Conservation (phyloP, 1,284 basidiomycete genomes). For the Ceratorhiza oryzae-sativae region DNA sequence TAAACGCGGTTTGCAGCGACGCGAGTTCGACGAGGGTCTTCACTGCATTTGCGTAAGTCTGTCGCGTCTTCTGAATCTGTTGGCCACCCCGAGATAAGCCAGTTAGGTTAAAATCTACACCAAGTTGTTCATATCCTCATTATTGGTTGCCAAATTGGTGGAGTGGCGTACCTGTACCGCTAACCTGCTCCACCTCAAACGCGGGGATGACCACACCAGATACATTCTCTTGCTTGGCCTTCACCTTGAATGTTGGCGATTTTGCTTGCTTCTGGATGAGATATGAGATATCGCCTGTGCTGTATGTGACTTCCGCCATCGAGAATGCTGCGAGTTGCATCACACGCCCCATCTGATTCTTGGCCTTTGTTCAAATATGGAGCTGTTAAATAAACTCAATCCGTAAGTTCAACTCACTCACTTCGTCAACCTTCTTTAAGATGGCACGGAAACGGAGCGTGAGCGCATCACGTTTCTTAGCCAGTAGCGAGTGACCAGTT, state of each 20-base stretch:
- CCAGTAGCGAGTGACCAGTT: conserved; percentile 95
- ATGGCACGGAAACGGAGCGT: conserved; percentile 92
- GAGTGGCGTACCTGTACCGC: conserved; percentile 71
- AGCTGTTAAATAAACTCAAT: conserved; percentile 8
- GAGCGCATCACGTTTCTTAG: conserved; percentile 96
- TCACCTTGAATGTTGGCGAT: conserved; percentile 91
- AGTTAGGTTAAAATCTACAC: conserved; percentile 93
- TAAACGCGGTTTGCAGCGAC: conserved; percentile 96
- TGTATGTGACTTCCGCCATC: conserved; percentile 97
- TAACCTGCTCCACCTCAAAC: conserved; percentile 88
- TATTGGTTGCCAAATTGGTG: neutral
- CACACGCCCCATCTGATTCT: conserved; percentile 98
- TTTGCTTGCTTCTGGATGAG: conserved; percentile 92
- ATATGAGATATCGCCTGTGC: conserved; percentile 97
- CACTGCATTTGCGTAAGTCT: conserved; percentile 96
- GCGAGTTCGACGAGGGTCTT: conserved; percentile 97
- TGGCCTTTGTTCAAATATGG: conserved; percentile 67
- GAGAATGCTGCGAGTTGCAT: conserved; percentile 99
- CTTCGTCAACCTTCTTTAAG: conserved; percentile 92
- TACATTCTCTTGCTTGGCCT: conserved; percentile 97
- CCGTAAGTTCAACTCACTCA: conserved; percentile 50
- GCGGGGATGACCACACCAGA: conserved; percentile 97
- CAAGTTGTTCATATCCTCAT: neutral
- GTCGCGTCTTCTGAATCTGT: conserved; percentile 91
- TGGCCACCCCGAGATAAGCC: conserved; percentile 97